These are phyloP conservation scores for Pelargonium exstipulatum DNA, from an alignment of 441 rosid genomes.

Conservation along the genomic window DNA sequence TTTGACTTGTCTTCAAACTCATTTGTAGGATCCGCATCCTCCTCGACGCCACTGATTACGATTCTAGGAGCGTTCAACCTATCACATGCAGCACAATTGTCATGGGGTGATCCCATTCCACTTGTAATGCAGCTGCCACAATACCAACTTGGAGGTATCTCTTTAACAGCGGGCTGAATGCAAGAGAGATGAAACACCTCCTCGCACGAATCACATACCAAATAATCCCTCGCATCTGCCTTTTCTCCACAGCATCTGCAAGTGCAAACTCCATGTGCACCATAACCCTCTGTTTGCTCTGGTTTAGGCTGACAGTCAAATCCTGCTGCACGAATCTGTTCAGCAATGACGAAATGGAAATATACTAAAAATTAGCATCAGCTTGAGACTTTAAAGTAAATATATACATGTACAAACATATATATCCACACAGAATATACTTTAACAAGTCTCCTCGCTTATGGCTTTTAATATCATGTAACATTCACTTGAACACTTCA, in stretches of 20 bases:
- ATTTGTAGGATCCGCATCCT: slow-evolving; percentile 21
- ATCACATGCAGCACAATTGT: slow-evolving; percentile 63
- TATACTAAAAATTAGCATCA: neutral
- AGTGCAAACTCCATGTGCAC: slow-evolving; percentile 34
- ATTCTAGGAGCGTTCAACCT: slow-evolving; percentile 46
- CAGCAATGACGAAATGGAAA: slow-evolving; percentile 20
- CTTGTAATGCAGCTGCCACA: slow-evolving; percentile 53
- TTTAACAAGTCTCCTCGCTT: too few relatives aligned
- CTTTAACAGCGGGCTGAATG: slow-evolving; percentile 60
- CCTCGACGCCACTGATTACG: slow-evolving; percentile 24
- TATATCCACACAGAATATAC: too few relatives aligned
- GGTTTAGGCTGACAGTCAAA: slow-evolving; percentile 36
- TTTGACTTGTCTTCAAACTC: slow-evolving; percentile 45
- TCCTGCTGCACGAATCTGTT: slow-evolving; percentile 34
- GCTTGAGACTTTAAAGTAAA: too few relatives aligned
- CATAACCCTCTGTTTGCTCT: slow-evolving; percentile 38
- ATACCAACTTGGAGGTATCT: slow-evolving; percentile 75
- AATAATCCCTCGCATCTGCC: slow-evolving; percentile 53
- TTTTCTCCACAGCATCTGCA: slow-evolving; percentile 62
- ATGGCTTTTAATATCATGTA: too few relatives aligned
- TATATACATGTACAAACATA: too few relatives aligned
- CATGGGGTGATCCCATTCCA: slow-evolving; percentile 69
- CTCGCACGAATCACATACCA: slow-evolving; percentile 88
- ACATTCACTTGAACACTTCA: too few relatives aligned
- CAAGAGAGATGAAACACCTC: slow-evolving; percentile 74